Evolutionary conservation across 495 filamentous ascomycete genomes (phyloP).

Genomic region (Oidiodendron maius): DNA sequence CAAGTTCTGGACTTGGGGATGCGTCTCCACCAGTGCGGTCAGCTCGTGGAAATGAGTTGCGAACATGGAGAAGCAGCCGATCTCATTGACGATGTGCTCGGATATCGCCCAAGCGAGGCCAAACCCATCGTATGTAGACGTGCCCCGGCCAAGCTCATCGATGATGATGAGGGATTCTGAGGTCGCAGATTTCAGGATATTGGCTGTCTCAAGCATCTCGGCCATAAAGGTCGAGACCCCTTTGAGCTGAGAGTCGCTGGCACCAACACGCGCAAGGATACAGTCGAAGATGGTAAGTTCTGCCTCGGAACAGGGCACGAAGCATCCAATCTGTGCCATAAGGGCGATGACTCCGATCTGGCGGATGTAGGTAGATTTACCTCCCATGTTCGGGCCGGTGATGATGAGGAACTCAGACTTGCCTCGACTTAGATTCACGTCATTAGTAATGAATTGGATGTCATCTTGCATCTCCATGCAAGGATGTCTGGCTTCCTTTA

Average conservation of each 20-base stretch:
- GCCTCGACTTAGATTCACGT: slow-evolving; percentile 77
- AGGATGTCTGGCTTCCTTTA: slow-evolving; percentile 91
- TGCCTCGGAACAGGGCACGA: slow-evolving; percentile 86
- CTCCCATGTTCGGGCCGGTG: slow-evolving; percentile 98
- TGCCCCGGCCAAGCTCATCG: slow-evolving; percentile 96
- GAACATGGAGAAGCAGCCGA: slow-evolving; percentile 88
- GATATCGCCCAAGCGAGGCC: slow-evolving; percentile 98
- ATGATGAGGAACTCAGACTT: slow-evolving; percentile 86
- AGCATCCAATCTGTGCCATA: slow-evolving; percentile 96
- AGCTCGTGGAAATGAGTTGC: slow-evolving; percentile 99
- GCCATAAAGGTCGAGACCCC: slow-evolving; percentile 99
- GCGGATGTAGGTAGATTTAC: slow-evolving; percentile 97
- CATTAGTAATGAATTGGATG: slow-evolving; percentile 97
- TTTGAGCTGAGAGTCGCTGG: slow-evolving; percentile 93
- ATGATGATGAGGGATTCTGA: slow-evolving; percentile 94
- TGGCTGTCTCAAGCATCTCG: slow-evolving; percentile 98
- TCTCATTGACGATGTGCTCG: slow-evolving; percentile 93
- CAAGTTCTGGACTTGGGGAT: slow-evolving; percentile 83
- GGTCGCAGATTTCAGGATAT: slow-evolving; percentile 95
- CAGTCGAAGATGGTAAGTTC: slow-evolving; percentile 96
- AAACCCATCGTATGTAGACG: slow-evolving; percentile 97
- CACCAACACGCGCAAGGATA: slow-evolving; percentile 93
- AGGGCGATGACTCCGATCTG: slow-evolving; percentile 96
- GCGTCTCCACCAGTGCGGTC: slow-evolving; percentile 78
- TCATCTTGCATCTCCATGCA: slow-evolving; percentile 99